Base-by-base conservation (phyloP, 441 rosid species). In the Gossypium laxum region DNA sequence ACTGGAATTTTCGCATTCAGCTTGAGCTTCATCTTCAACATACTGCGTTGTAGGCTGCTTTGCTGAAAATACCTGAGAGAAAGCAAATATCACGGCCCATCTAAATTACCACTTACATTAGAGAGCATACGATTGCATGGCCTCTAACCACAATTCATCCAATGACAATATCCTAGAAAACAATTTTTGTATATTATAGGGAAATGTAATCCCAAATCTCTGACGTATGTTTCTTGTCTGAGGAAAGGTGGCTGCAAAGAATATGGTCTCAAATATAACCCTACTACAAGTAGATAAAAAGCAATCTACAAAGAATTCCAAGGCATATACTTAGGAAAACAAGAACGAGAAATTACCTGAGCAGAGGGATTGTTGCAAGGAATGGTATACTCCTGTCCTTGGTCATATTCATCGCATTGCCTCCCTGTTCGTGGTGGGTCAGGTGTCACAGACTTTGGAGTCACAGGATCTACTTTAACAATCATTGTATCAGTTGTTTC, bases 361-460 rank as follows among this genome's bases (percentile, higher is more conserved):
- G 72, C 69, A 73, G 48, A 57, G 43, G 77, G 76, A 69, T 77
- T 78, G 11, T 56, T 30, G 65, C 19, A 76, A 17, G 58, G 32
- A 77, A 64, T 5, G 26, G 70, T 52, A 73, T 71, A 54, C 58
- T 78, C 83, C 51, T 77, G 68, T 2, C 19, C 82, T 2, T 71
- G 19, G 72, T 80, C 83, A 77, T 78, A 56, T 47, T 75, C 90
- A 52, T 76, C 70, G 71, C 41, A 74, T 34, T 45, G 77, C 74
- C 85, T 79, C 58, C 80, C 90, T 18, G 72, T 45, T 26, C 81
- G 76, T 63, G 83, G 88, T 18, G 90, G 93, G 50, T 87, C 89
- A 0, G 93, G 97, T 17, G 87, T 91, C 57, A 76, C 79, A 38
- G 87, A 80, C 71, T 79, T 89, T 1, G 97, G 98, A 75, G 89